Evolutionary conservation across 768 basidiomycete species (phyloP).

Genomic region (Tricholoma furcatifolium): DNA sequence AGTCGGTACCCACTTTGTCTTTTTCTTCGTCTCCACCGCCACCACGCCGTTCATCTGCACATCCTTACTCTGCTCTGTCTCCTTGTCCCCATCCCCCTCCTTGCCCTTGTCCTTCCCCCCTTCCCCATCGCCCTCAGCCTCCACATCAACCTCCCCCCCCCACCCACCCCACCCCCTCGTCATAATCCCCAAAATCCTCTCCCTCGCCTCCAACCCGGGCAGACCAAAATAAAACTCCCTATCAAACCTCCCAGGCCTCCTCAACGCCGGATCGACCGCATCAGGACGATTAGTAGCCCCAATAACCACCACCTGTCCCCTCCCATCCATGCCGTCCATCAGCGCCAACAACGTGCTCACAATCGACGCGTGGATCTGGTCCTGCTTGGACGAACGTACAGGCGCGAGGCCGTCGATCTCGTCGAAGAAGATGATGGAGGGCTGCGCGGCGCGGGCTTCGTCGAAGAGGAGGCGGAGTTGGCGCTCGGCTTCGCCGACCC

Average conservation of each 20-base stretch:
- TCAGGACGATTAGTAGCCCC: slow-evolving; percentile 98
- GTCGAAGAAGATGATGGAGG: slow-evolving; percentile 98
- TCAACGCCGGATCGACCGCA: slow-evolving; percentile 93
- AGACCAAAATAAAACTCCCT: slow-evolving; percentile 97
- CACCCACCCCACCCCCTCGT: slow-evolving; percentile 89
- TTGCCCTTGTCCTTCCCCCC: slow-evolving; percentile 25
- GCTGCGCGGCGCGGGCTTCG: slow-evolving; percentile 89
- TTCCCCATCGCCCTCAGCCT: slow-evolving; percentile 18
- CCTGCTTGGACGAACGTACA: slow-evolving; percentile 97
- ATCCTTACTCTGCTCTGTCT: slow-evolving; percentile 1
- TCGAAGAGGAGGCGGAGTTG: slow-evolving; percentile 94
- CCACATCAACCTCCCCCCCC: slow-evolving; percentile 39
- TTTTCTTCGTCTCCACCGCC: slow-evolving; percentile 24
- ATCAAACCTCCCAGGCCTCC: slow-evolving; percentile 94
- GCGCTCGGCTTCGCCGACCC: slow-evolving; percentile 98
- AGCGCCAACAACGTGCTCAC: slow-evolving; percentile 93
- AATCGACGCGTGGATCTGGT: slow-evolving; percentile 98
- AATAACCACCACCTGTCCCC: slow-evolving; percentile 96
- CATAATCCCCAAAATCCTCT: slow-evolving; percentile 89
- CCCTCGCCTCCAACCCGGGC: slow-evolving; percentile 79
- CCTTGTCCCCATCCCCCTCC: slow-evolving; percentile 19
- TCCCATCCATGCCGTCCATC: slow-evolving; percentile 99
- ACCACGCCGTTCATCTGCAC: slow-evolving; percentile 26
- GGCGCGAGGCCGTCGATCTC: slow-evolving; percentile 99
- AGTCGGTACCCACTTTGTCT: slow-evolving; percentile 21